Evolutionary conservation across 139 green algal genomes (phyloP).

Genomic region (Yamagishiella unicocca): DNA sequence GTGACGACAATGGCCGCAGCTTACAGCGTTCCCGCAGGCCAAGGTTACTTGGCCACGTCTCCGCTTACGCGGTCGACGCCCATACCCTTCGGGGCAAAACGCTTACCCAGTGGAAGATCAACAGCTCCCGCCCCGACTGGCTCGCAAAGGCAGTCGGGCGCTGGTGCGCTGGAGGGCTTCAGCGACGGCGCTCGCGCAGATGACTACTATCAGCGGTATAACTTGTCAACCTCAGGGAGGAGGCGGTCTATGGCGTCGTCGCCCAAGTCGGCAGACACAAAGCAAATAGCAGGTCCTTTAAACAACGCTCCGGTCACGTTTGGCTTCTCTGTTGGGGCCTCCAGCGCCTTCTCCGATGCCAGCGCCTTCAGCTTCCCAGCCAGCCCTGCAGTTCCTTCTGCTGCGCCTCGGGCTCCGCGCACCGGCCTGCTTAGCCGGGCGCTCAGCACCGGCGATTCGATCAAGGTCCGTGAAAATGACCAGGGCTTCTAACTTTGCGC

Average conservation of each 20-base stretch:
- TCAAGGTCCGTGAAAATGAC: constrained; percentile 10
- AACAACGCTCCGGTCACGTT: constrained; percentile 2
- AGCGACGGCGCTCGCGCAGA: neutral
- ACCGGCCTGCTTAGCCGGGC: neutral
- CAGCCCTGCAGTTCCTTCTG: neutral
- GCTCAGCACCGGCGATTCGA: neutral
- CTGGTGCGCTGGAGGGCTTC: neutral
- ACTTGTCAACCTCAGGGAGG: constrained; percentile 7
- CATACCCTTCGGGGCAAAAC: constrained; percentile 16
- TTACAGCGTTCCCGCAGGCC: constrained; percentile 5
- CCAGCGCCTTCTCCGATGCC: neutral
- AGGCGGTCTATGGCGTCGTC: neutral
- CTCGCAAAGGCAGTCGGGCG: neutral
- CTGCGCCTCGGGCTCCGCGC: neutral
- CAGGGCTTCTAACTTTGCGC: too few species aligned
- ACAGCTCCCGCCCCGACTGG: neutral
- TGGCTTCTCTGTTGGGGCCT: constrained; percentile 16
- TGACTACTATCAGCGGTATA: constrained; percentile 25
- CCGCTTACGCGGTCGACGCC: constrained; percentile 36
- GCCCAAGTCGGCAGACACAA: neutral
- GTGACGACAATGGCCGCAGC: neutral
- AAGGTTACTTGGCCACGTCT: constrained; percentile 30
- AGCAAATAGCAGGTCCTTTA: neutral
- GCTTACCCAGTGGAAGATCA: neutral
- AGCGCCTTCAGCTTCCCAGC: neutral